Percentiles rank a stretch among this genome's conserved stretches.
phyloP scores from a whole-genome alignment of 176 grass and related monocot genomes.

The Oryza glumipatula region DNA sequence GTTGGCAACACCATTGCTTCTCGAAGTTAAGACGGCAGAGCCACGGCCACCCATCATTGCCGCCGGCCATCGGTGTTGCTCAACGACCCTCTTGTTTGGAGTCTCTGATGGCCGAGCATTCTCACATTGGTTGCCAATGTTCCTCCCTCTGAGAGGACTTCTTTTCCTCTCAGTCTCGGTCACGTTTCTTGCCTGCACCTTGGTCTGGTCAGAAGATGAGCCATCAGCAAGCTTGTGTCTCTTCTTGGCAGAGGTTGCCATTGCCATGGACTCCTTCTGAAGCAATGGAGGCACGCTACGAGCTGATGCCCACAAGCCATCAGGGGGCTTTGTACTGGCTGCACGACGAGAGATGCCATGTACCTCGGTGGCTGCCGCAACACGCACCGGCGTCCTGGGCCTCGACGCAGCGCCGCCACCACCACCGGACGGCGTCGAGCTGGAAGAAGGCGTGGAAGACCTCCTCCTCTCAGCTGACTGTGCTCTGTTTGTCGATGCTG shows the following conservation, averaged over 20 bases:
- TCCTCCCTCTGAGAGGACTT: constrained; percentile 58
- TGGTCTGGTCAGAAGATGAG: constrained; percentile 32
- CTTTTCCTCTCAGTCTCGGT: constrained; percentile 49
- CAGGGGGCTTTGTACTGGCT: constrained; percentile 14
- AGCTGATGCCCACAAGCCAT: constrained; percentile 57
- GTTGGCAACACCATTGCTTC: constrained; percentile 31
- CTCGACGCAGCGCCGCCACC: neutral
- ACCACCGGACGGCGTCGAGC: constrained; percentile 31
- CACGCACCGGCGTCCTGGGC: constrained; percentile 41
- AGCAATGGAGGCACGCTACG: constrained; percentile 49
- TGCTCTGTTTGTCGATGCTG: constrained; percentile 45
- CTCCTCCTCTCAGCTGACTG: constrained; percentile 67
- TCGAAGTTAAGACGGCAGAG: constrained; percentile 10
- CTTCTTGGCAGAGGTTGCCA: constrained; percentile 42
- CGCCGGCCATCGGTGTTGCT: constrained; percentile 64
- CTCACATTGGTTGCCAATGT: constrained; percentile 45
- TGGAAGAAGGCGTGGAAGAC: constrained; percentile 29
- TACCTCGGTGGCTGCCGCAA: constrained; percentile 40
- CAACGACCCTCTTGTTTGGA: constrained; percentile 18
- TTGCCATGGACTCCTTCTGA: constrained; percentile 44
- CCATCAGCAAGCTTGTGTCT: constrained; percentile 26
- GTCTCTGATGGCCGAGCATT: constrained; percentile 23
- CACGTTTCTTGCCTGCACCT: neutral
- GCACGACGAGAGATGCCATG: constrained; percentile 31
- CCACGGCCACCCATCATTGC: constrained; percentile 47